Conservation (phyloP, 164 flowering plant species). For the Liquidambar formosana region DNA sequence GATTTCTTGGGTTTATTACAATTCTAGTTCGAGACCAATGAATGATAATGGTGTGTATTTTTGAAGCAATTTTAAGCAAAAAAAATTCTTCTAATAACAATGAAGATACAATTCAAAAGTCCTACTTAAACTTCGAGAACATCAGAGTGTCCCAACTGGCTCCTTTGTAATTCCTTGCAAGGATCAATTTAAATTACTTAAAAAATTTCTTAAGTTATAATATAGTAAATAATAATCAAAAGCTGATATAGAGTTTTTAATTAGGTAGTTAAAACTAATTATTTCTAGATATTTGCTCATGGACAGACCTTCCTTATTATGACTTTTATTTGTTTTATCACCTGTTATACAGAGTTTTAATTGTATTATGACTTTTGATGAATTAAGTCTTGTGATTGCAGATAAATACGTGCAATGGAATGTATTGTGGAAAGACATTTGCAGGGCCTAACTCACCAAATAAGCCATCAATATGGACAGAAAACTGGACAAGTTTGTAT, state of each 20-base stretch:
- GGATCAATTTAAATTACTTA: too few relatives aligned
- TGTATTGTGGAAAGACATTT: constrained; percentile 79
- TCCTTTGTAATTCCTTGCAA: too few relatives aligned
- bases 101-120: too few relatives aligned
- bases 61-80: background rate
- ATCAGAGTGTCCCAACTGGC: too few relatives aligned
- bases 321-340: background rate
- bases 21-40: background rate
- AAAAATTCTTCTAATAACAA: too few relatives aligned
- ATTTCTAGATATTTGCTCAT: too few relatives aligned
- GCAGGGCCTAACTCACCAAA: constrained; percentile 83
- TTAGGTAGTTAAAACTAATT: too few relatives aligned
- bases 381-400: constrained; percentile 26
- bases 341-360: background rate
- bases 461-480: constrained; percentile 94
- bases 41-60: background rate
- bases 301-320: too few relatives aligned
- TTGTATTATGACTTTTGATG: background rate
- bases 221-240: too few relatives aligned
- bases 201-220: too few relatives aligned
- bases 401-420: constrained; percentile 95
- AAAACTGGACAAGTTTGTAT: constrained; percentile 88
- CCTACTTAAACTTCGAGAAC: too few relatives aligned
- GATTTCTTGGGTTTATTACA: background rate
- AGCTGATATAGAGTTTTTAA: too few relatives aligned